Percentiles rank a stretch among this genome's conserved stretches.
phyloP scores from a whole-genome alignment of 2,329 filamentous ascomycete genomes.

The Anisogramma anomala region DNA sequence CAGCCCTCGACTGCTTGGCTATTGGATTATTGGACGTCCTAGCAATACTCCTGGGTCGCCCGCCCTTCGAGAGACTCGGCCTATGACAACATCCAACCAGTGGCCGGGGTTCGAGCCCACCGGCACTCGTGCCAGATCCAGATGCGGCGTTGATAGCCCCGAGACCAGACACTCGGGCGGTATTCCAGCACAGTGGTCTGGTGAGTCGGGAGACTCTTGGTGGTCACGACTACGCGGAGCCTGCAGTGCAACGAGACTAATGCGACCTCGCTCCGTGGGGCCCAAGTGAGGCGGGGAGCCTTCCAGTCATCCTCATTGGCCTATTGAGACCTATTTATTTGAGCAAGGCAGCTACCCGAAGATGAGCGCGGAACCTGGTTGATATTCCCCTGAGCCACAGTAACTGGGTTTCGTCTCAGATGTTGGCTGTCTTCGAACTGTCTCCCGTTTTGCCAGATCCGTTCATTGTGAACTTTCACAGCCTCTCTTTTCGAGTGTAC shows the following conservation, averaged over 20 bases:
- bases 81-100: not conserved
- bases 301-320: not conserved
- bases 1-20: not conserved
- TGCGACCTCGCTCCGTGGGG: not conserved
- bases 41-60: not conserved
- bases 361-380: not conserved
- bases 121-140: not conserved
- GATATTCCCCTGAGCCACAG: not conserved
- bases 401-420: not conserved
- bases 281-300: not conserved
- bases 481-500: not conserved
- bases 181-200: not conserved
- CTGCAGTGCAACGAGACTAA: constrained; percentile 12
- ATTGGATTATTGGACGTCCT: not conserved
- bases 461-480: too few relatives aligned
- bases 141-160: not conserved
- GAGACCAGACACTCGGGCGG: not conserved
- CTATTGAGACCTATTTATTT: not conserved
- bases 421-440: not conserved
- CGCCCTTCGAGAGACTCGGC: not conserved
- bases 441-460: not conserved
- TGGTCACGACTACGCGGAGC: constrained; percentile 1
- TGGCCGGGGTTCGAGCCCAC: not conserved
- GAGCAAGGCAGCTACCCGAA: not conserved
- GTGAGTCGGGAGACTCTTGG: not conserved